Evolutionary conservation across 345 rosid genomes (phyloP), one percentile per base, ranked within the genome.

Genomic region (Psidium guajava): DNA sequence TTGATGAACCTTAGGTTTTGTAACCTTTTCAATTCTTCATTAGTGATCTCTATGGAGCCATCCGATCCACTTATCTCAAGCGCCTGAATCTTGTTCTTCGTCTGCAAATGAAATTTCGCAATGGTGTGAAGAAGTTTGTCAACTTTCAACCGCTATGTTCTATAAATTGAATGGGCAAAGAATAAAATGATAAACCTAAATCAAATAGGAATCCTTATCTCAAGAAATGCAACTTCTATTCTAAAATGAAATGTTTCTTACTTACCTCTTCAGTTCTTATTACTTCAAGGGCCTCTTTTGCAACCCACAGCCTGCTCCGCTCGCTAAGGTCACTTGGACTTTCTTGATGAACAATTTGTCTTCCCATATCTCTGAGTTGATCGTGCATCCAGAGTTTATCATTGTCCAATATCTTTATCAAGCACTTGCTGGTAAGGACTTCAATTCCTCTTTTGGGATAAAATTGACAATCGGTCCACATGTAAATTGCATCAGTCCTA

Each of bases 121-220:
- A 36, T 36, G 36, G 36, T 36, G 36, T 2, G 36, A 36, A 36
- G 36, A 36, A 36, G 36, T 58, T n/a, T n/a, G 32, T 58, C 3
- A 58, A 58, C 36, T 58, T 58, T 8, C 8, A 58, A 13, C 4
- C 18, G 12, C 36, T n/a, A n/a, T 12, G 0, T 0, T n/a, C n/a
- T 12, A n/a, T 3, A 58, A 12, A 8, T 57, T 25, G 14, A n/a
- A 24, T n/a, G 32, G 18, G 1, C 1, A 11, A 0, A 2, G 36
- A 1, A 2, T 25, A 57, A 58, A 58, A 58, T 12, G 69, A 12
- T 3, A 28, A 27, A 15, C 11, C 2, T 28, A 61, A 6, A 61
- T 7, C 10, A 61, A 28, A 8, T 0, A 14, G 4, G 42, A 28
- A 61, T 5, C 20, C 10, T 14, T 3, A 6, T 61, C 42, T 0